Base-by-base conservation (phyloP, 2,329 filamentous ascomycete genomes). In the Phaeoacremonium minimum region DNA sequence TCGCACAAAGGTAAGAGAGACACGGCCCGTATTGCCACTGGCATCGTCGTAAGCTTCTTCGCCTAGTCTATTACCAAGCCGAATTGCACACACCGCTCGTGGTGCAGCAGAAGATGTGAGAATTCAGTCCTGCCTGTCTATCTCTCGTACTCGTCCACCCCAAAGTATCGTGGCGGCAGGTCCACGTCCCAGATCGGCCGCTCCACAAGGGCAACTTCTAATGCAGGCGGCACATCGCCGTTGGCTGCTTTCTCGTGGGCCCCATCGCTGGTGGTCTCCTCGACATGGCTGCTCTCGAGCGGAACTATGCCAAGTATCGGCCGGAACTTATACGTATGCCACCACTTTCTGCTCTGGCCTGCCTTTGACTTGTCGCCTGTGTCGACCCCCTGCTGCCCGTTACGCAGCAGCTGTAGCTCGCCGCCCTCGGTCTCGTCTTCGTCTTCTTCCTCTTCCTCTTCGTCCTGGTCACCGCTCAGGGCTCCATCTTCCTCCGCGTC, bases 241-340 rank as follows among this genome's bases (percentile, higher is more conserved):
- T 33, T 50, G 17, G 30, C 40, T n/a, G 36, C 35, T 26, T 34
- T 32, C n/a, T 32, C 36, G 11, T 42, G 37, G 12, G 35, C 33
- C 7, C 35, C 35, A 20, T 41, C 35, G 11, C 40, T 38, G 8
- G 37, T 32, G 15, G 19, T 34, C 4, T 30, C 38, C 18, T 38
- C 41, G 26, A 48, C 31, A 30, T 20, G 33, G 15, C 26, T 12
- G 8, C 35, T 40, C 18, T 45, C 53, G 44, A 73, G 60, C 30
- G 69, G 66, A 22, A 78, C 72, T 26, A 81, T 64, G 36, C 90
- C 93, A 43, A 98, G 69, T 49, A 98, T 89, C n/a, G 90, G 87
- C 40, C 90, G 77, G 63, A 97, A 98, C 61, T 95, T 94, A 71
- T 85, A 89, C 5, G 90, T 95, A 56, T 83, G 79, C 87, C 89